Evolutionary conservation across 1,284 basidiomycete genomes (phyloP).

Genomic region (Fistulina hepatica): DNA sequence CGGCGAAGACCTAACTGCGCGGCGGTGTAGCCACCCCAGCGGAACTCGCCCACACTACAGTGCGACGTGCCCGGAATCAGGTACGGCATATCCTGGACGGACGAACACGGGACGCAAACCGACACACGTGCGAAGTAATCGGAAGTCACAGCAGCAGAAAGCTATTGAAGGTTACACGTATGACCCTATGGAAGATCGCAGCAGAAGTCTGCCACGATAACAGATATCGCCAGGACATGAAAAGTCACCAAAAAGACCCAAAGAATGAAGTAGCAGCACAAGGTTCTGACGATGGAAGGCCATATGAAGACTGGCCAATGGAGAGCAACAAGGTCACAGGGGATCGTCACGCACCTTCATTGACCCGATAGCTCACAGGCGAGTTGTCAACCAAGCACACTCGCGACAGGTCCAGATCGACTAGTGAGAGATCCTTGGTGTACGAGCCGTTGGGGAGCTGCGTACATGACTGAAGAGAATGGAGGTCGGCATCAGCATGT

Average conservation of each 20-base stretch:
- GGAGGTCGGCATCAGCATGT: too few species aligned
- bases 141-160: too few species aligned
- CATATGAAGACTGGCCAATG: background rate
- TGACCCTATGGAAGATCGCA: background rate
- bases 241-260: background rate
- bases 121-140: too few species aligned
- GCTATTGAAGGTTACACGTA: background rate
- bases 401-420: conserved; percentile 82
- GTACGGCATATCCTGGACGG: too few species aligned
- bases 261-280: too few species aligned
- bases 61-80: too few species aligned
- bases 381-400: conserved; percentile 97
- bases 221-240: background rate
- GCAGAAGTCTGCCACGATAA: background rate
- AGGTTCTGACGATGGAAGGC: too few species aligned
- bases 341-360: conserved; percentile 75
- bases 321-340: background rate
- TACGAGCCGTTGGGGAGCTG: conserved; percentile 88
- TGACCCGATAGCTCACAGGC: conserved; percentile 84
- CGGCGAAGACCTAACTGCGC: too few species aligned
- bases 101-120: too few species aligned
- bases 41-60: too few species aligned
- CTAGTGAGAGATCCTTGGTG: conserved; percentile 83
- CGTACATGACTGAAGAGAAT: conserved; percentile 86
- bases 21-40: too few species aligned